Evolutionary conservation across 2,329 filamentous ascomycete genomes (phyloP).

Genomic region (Epichloe glyceriae): DNA sequence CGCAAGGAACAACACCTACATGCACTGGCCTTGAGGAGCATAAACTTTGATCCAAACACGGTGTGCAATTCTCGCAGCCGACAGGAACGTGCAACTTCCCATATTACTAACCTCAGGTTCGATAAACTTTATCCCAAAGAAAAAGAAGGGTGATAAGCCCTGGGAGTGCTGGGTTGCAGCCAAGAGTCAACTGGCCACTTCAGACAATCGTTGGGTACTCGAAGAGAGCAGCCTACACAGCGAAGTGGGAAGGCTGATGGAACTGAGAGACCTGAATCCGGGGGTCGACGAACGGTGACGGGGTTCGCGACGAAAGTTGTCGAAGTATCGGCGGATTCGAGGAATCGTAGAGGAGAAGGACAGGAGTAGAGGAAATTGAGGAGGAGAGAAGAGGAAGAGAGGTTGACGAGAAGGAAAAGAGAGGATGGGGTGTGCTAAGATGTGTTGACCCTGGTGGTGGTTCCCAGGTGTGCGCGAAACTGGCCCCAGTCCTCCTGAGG

Average conservation of each 20-base stretch:
- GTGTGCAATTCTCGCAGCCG: background rate
- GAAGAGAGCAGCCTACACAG: conserved; percentile 14
- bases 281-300: conserved; percentile 12
- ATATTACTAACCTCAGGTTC: conserved; percentile 1
- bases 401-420: conserved; percentile 5
- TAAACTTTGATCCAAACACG: background rate
- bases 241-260: conserved; percentile 14
- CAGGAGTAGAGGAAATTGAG: conserved; percentile 10
- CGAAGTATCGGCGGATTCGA: conserved; percentile 25
- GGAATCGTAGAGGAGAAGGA: conserved; percentile 16
- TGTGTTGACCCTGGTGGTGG: background rate
- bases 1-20: background rate
- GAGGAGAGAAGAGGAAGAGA: conserved; percentile 5
- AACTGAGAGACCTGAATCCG: conserved; percentile 18
- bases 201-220: conserved; percentile 3
- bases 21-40: background rate
- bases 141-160: conserved; percentile 5
- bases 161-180: conserved; percentile 6
- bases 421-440: background rate
- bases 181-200: conserved; percentile 8
- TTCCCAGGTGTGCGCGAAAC: conserved; percentile 1
- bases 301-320: conserved; percentile 22
- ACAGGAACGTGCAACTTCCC: background rate
- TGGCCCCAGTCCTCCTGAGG: background rate
- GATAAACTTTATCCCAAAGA: background rate